Evolutionary conservation across 2,329 filamentous ascomycete genomes (phyloP), one percentile per base, ranked within the genome.

Genomic region (Dactylellina drechsleri): DNA sequence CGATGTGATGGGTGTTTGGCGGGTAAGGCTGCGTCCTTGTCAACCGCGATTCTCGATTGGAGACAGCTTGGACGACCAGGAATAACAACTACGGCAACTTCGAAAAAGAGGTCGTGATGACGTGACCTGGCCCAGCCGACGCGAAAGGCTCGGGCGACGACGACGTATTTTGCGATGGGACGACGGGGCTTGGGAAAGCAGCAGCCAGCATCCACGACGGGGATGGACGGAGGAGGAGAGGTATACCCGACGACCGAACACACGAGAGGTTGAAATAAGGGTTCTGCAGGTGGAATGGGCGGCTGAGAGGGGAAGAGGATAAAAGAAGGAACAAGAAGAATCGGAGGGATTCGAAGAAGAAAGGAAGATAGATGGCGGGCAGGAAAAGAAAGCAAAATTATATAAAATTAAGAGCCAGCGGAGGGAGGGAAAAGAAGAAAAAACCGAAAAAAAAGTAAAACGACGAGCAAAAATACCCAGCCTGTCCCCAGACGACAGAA

Each of bases 381-480:
- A 66, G 70, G 70, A 74, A 74, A 74, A 74, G 70, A 74, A 74
- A 74, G 62, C 62, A 74, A 74, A 74, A 74, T 74, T 74, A 74
- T 74, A 74, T 74, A 58, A 61, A 74, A 61, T 66, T 31, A 45
- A 66, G 31, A 40, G 54, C 57, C 43, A 61, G 49, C 59, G 62
- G 54, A 60, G 61, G 70, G 49, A 57, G 61, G 43, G 10, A 47
- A 52, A 67, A 52, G 57, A 60, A 68, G 65, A 67, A 66, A 61
- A 74, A 74, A 52, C 6, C 31, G 31, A 36, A 66, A 74, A 66
- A 74, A 74, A 59, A 67, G 57, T 57, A 61, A 66, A 74, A 50
- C 61, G 62, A 62, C 57, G 61, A 74, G 70, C 62, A 74, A 65
- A 74, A 74, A 74, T 66, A 74, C 62, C 70, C 70, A 74, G 70